Conservation (phyloP, 768 basidiomycete genomes). For the Kwoniella heveanensis region DNA sequence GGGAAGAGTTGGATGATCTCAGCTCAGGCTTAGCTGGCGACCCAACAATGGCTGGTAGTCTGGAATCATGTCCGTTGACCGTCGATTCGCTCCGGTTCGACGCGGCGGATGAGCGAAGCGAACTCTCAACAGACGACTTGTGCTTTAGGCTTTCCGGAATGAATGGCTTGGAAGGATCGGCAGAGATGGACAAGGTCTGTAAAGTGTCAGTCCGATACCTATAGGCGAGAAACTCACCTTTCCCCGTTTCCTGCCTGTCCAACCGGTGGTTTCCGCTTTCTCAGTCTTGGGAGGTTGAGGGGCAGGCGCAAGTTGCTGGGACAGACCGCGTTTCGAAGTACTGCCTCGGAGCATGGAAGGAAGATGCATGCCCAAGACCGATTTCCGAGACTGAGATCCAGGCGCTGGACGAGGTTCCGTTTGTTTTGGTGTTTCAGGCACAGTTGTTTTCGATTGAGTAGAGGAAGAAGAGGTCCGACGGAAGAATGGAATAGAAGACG, state of each 20-base stretch:
- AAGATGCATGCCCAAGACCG: constrained; percentile 75
- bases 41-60: constrained; percentile 40
- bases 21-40: constrained; percentile 32
- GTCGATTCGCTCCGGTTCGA: constrained; percentile 33
- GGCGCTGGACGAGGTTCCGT: constrained; percentile 5
- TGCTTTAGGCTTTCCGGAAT: constrained; percentile 25
- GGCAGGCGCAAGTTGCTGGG: constrained; percentile 31
- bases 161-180: constrained; percentile 22
- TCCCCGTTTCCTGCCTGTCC: constrained; percentile 48
- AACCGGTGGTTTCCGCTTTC: constrained; percentile 35
- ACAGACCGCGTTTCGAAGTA: constrained; percentile 74
- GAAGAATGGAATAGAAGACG: constrained; percentile 54
- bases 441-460: constrained; percentile 24
- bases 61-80: constrained; percentile 26
- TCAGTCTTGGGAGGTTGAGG: constrained; percentile 12
- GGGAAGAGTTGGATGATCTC: constrained; percentile 23
- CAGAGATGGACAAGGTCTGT: constrained; percentile 46
- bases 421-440: constrained; percentile 23
- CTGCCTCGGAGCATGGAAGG: constrained; percentile 82
- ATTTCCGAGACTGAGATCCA: constrained; percentile 54
- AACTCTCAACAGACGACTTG: constrained; percentile 31
- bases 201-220: constrained; percentile 15
- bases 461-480: constrained; percentile 53
- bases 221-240: constrained; percentile 35
- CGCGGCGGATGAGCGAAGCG: constrained; percentile 25